Base-by-base conservation (phyloP, 2,329 filamentous ascomycete genomes). In the Falciphora oryzae region DNA sequence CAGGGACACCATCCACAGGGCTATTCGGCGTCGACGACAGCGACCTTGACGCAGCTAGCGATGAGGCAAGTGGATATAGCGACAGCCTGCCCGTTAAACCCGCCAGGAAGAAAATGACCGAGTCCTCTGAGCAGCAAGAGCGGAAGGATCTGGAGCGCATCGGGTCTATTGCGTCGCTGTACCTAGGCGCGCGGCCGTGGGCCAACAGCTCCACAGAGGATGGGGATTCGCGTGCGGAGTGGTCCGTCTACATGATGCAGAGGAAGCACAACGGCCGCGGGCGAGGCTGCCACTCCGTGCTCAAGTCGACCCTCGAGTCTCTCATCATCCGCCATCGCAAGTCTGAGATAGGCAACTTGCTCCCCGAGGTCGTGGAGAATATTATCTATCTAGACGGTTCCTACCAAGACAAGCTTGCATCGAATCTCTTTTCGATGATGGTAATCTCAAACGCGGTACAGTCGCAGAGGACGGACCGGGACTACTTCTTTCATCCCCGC, bases 381-480 rank as follows among this genome's bases (percentile, higher is more conserved):
- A 79, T 91, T 1, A 83, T 95, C 0, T 82, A 89, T 64, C 80
- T 97, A 1, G 86, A 95, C 67, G 93, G 93, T 0, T 94, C 89
- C 1, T 92, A 89, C 70, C 92, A 94, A 71, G 93, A 97, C 74
- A 92, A 88, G 71, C 75, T 97, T 13, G 91, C 89, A 0, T 81
- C 93, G 31, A 97, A 97, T 69, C 77, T 96, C 1, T 97, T 97
- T 72, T 85, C 91, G 0, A 90, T 95, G 76, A 87, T 92, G 72
- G 85, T 97, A 60, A 88, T 91, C 2, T 89, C 92, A 68, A 98
- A 98, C 72, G 88, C 92, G 0, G 87, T 98, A 0, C 93, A 93
- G 29, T 97, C 93, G 6, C 91, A 97, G 72, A 82, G 93, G 14
- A 87, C 84, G 0, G 94, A 94, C 70, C 81, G 85, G 64, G 93